phyloP scores from a whole-genome alignment of 345 rosid genomes.

The Physaria fendleri region DNA sequence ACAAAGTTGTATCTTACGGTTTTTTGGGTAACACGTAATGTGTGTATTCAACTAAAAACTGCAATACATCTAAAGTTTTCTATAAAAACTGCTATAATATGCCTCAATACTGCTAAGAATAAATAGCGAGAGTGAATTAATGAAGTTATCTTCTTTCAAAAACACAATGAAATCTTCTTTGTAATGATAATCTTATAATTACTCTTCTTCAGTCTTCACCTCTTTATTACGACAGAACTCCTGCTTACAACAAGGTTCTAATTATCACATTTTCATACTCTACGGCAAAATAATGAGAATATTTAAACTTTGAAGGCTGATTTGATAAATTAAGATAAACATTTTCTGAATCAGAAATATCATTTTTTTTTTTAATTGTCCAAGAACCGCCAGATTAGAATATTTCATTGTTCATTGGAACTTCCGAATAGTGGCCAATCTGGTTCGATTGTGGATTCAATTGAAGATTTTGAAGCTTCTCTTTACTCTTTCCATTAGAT shows the following conservation, averaged over 20 bases:
- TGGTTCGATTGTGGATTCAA: slow-evolving; percentile 19
- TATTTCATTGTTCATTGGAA: neutral
- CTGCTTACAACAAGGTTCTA: neutral
- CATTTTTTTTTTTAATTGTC: slow-evolving; percentile 9
- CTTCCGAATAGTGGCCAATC: slow-evolving; percentile 16
- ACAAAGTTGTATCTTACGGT: too few species aligned
- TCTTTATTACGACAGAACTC: too few species aligned
- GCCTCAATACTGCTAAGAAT: too few species aligned
- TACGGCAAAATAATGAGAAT: neutral
- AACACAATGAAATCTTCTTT: too few species aligned
- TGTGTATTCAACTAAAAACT: too few species aligned
- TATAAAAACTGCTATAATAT: too few species aligned
- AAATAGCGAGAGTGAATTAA: too few species aligned
- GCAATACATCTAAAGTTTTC: too few species aligned
- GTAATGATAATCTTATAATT: too few species aligned
- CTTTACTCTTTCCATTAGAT: slow-evolving; percentile 2
- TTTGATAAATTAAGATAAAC: slow-evolving; percentile 1
- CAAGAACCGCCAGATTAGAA: slow-evolving; percentile 22
- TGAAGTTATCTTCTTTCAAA: too few species aligned
- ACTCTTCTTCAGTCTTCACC: too few species aligned
- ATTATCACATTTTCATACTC: neutral
- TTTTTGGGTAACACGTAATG: too few species aligned
- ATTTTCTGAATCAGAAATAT: slow-evolving; percentile 18
- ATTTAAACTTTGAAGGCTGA: neutral
- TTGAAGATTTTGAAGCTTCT: neutral